A percentile compares a stretch with the other conserved stretches of the same genome.
Evolutionary conservation across 202 grass and related monocot genomes (phyloP).

Genomic region (Panicum hallii): DNA sequence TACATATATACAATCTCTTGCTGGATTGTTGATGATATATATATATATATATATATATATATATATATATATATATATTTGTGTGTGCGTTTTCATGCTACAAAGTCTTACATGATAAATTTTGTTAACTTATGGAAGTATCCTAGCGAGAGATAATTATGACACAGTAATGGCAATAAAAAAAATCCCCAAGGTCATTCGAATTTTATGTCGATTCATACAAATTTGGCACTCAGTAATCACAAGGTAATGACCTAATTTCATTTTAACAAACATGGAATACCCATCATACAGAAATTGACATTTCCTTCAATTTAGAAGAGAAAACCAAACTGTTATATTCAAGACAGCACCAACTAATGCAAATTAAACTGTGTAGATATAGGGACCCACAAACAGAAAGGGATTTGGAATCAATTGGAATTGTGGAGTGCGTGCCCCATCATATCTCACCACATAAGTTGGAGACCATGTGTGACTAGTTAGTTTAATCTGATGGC

Average conservation of each 20-base stretch:
- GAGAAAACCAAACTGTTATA: background rate
- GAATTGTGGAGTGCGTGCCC: background rate
- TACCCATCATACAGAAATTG: background rate
- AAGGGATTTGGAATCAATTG: constrained; percentile 31
- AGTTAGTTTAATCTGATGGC: constrained; percentile 25
- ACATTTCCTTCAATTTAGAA: background rate
- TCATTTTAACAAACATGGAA: background rate
- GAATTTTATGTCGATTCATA: background rate
- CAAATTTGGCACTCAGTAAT: too few species aligned
- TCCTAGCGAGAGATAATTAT: background rate
- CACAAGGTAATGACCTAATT: background rate
- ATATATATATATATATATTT: background rate
- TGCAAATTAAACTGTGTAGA: constrained; percentile 1
- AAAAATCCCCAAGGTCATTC: background rate
- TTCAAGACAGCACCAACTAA: constrained; percentile 14
- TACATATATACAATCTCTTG: background rate
- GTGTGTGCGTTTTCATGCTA: background rate
- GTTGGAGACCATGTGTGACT: constrained; percentile 27
- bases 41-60: too few species aligned
- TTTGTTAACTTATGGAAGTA: background rate
- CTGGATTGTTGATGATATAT: background rate
- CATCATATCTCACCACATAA: constrained; percentile 12
- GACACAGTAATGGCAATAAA: background rate
- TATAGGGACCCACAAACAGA: constrained; percentile 15
- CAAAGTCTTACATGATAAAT: background rate